Evolutionary conservation across 768 basidiomycete genomes (phyloP).

Genomic region (Lactarius quietus): DNA sequence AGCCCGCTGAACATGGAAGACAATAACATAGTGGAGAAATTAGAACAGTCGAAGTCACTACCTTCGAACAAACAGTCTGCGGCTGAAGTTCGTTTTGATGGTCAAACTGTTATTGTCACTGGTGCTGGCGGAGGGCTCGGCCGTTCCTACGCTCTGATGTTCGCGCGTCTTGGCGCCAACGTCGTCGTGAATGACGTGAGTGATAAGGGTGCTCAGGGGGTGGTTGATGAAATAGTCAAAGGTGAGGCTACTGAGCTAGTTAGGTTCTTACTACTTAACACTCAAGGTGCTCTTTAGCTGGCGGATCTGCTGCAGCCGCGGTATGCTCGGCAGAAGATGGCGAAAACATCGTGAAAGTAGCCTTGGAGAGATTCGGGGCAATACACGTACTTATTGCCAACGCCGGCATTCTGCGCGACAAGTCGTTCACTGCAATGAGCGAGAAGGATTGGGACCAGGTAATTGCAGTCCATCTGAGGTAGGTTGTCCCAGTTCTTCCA

Average conservation of each 20-base stretch:
- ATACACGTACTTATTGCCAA: slow-evolving; percentile 90
- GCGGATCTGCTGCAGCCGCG: slow-evolving; percentile 82
- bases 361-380: slow-evolving; percentile 80
- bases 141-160: slow-evolving; percentile 89
- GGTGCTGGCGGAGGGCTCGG: slow-evolving; percentile 95
- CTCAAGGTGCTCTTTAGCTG: slow-evolving; percentile 46
- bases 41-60: slow-evolving; percentile 59
- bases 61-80: slow-evolving; percentile 66
- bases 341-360: slow-evolving; percentile 81
- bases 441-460: slow-evolving; percentile 95
- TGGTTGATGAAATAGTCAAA: slow-evolving; percentile 83
- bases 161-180: slow-evolving; percentile 88
- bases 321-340: slow-evolving; percentile 91
- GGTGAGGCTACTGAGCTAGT: slow-evolving; percentile 41
- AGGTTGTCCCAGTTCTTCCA: background rate
- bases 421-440: slow-evolving; percentile 85
- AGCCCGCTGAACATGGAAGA: slow-evolving; percentile 69
- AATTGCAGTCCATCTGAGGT: slow-evolving; percentile 78
- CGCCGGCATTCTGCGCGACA: slow-evolving; percentile 92
- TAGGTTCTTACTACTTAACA: background rate
- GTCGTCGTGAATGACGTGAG: slow-evolving; percentile 95
- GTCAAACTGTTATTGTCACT: slow-evolving; percentile 90
- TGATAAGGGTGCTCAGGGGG: slow-evolving; percentile 75
- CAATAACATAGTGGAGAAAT: slow-evolving; percentile 53
- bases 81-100: slow-evolving; percentile 74